Evolutionary conservation across 2,329 filamentous ascomycete species (phyloP).

Genomic region (Calonectria hawksworthii): DNA sequence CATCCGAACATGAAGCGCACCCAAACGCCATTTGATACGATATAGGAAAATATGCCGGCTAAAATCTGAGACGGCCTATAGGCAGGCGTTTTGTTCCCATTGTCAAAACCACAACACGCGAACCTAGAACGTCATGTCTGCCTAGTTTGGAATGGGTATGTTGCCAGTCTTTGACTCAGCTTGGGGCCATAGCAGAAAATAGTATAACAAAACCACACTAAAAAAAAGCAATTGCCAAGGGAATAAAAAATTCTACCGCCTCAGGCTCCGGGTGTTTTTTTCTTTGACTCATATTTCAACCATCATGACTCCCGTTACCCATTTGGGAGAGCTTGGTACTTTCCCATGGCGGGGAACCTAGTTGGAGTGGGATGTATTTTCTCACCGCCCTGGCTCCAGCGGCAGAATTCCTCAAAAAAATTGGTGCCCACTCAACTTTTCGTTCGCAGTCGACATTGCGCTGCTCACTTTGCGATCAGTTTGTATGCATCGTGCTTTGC

Average conservation of each 20-base stretch:
- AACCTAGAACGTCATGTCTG: not conserved
- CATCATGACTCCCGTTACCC: not conserved
- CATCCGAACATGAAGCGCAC: not conserved
- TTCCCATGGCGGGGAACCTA: not conserved
- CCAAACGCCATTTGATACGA: not conserved
- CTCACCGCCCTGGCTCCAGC: conserved; percentile 36
- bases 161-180: not conserved
- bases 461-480: conserved; percentile 11
- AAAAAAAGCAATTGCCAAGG: not conserved
- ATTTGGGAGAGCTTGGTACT: not conserved
- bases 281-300: not conserved
- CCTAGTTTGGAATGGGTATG: not conserved
- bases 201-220: not conserved
- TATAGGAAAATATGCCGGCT: not conserved
- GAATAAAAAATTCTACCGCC: not conserved
- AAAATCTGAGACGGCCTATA: not conserved
- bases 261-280: not conserved
- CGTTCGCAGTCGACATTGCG: conserved; percentile 3
- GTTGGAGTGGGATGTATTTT: conserved; percentile 5
- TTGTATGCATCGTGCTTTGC: conserved; percentile 36
- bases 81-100: not conserved
- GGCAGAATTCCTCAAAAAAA: conserved; percentile 45
- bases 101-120: not conserved
- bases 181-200: not conserved
- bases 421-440: conserved; percentile 26